phyloP scores from a whole-genome alignment of 306 rosid species.

The Prunus salicina region DNA sequence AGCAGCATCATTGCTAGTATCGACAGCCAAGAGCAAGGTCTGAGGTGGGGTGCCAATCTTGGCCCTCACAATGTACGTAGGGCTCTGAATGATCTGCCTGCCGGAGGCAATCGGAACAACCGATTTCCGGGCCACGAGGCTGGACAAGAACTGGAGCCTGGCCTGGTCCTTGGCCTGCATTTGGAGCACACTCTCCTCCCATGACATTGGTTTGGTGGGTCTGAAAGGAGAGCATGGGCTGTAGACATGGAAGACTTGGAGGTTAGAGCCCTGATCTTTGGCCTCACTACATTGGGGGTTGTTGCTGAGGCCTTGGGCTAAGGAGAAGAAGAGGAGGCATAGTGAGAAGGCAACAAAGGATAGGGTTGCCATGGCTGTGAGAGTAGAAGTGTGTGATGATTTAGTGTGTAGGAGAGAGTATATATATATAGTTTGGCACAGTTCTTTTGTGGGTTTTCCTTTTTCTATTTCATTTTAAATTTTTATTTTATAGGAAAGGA shows the following conservation, averaged over 20 bases:
- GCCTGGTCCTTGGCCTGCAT: slow-evolving; percentile 56
- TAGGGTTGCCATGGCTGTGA: slow-evolving; percentile 40
- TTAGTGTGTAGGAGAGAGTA: slow-evolving; percentile 4
- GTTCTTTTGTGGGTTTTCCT: background rate
- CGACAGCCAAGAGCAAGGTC: slow-evolving; percentile 75
- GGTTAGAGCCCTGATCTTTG: slow-evolving; percentile 54
- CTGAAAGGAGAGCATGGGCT: slow-evolving; percentile 75
- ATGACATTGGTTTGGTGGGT: slow-evolving; percentile 52
- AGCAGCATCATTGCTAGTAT: slow-evolving; percentile 82
- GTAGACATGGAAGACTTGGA: slow-evolving; percentile 60
- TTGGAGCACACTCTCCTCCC: slow-evolving; percentile 73
- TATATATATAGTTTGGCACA: slow-evolving; percentile 18
- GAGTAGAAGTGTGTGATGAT: slow-evolving; percentile 11
- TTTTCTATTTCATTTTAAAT: background rate
- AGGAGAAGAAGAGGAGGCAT: slow-evolving; percentile 23
- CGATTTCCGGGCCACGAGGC: slow-evolving; percentile 50
- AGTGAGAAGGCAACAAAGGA: slow-evolving; percentile 6
- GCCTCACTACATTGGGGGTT: slow-evolving; percentile 38
- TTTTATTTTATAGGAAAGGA: background rate
- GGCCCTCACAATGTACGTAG: slow-evolving; percentile 68
- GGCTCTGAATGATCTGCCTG: slow-evolving; percentile 74
- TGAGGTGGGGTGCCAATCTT: slow-evolving; percentile 81
- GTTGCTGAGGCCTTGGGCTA: slow-evolving; percentile 32
- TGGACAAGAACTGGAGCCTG: slow-evolving; percentile 55
- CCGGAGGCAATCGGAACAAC: slow-evolving; percentile 78